A percentile compares a stretch with the other conserved stretches of the same genome.
These are phyloP conservation scores for Dendrobium catenatum DNA, from an alignment of 106 monocot genomes.

Conservation along the genomic window DNA sequence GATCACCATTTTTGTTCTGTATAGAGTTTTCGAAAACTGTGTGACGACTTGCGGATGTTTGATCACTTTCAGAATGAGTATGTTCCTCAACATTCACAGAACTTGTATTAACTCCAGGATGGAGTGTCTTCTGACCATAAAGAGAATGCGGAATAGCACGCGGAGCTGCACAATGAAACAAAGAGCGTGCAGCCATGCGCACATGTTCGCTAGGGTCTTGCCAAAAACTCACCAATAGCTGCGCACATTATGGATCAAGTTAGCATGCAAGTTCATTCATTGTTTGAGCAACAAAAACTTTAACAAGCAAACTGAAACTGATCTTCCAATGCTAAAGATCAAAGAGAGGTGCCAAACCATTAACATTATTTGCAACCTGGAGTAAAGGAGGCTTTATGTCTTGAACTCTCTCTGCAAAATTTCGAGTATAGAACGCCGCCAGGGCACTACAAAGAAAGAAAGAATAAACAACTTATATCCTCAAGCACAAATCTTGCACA, in stretches of 20 bases:
- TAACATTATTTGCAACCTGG: slow-evolving; percentile 52
- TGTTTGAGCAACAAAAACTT: not conserved
- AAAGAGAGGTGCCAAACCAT: slow-evolving; percentile 21
- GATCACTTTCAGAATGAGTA: slow-evolving; percentile 3
- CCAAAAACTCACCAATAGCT: slow-evolving; percentile 97
- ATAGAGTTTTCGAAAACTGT: not conserved
- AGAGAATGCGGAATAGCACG: slow-evolving; percentile 71
- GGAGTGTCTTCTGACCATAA: slow-evolving; percentile 24
- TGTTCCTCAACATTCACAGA: slow-evolving; percentile 18
- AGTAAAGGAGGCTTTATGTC: slow-evolving; percentile 89
- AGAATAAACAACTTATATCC: slow-evolving; percentile 4
- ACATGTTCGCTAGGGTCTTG: slow-evolving; percentile 97
- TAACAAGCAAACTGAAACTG: slow-evolving; percentile 1
- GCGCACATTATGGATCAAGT: slow-evolving; percentile 15
- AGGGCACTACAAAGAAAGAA: slow-evolving; percentile 54
- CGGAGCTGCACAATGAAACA: slow-evolving; percentile 98
- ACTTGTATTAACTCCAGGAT: slow-evolving; percentile 15
- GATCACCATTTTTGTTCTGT: slow-evolving; percentile 7
- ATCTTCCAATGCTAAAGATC: not conserved
- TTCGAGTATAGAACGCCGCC: slow-evolving; percentile 96
- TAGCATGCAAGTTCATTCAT: slow-evolving; percentile 2
- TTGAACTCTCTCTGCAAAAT: slow-evolving; percentile 86
- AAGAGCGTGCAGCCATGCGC: slow-evolving; percentile 94
- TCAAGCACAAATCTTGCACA: not conserved
- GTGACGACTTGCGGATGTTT: slow-evolving; percentile 9